These are phyloP conservation scores for Neurospora sp. DNA, from an alignment of 495 filamentous ascomycete species.

Conservation along the genomic window DNA sequence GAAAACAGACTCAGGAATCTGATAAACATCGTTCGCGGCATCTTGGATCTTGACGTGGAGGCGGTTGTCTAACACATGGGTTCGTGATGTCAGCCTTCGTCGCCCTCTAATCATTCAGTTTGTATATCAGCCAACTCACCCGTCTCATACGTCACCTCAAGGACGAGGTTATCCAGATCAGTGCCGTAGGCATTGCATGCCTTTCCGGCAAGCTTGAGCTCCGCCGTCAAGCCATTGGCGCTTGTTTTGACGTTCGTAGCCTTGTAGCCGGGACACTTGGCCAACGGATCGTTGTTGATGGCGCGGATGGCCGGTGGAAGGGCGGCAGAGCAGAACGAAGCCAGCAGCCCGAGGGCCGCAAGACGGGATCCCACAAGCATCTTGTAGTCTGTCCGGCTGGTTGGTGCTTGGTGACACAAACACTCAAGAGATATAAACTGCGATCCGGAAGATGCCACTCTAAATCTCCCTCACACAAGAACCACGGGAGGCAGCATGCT, in stretches of 20 bases:
- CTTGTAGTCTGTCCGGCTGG: neutral
- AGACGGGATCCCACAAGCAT: slow-evolving; percentile 9
- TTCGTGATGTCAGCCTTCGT: neutral
- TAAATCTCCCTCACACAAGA: neutral
- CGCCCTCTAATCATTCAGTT: neutral
- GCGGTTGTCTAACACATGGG: slow-evolving; percentile 44
- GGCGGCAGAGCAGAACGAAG: slow-evolving; percentile 7
- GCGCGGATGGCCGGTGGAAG: neutral
- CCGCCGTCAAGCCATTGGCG: slow-evolving; percentile 46
- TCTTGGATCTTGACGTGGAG: slow-evolving; percentile 81
- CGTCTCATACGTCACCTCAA: slow-evolving; percentile 67
- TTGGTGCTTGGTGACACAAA: neutral
- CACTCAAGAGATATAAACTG: neutral
- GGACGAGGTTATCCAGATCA: slow-evolving; percentile 53
- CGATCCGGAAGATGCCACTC: neutral
- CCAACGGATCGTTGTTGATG: slow-evolving; percentile 15
- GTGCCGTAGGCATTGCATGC: slow-evolving; percentile 63
- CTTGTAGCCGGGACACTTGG: slow-evolving; percentile 60
- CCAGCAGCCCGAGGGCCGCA: slow-evolving; percentile 10
- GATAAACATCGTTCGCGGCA: slow-evolving; percentile 61
- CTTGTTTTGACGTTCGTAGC: slow-evolving; percentile 52
- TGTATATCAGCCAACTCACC: slow-evolving; percentile 35
- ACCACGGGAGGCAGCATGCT: neutral
- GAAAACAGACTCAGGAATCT: slow-evolving; percentile 64
- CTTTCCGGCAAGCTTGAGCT: slow-evolving; percentile 55